Conservation (phyloP, 2,329 filamentous ascomycete species). For the Phyllosticta paracitricarpa region DNA sequence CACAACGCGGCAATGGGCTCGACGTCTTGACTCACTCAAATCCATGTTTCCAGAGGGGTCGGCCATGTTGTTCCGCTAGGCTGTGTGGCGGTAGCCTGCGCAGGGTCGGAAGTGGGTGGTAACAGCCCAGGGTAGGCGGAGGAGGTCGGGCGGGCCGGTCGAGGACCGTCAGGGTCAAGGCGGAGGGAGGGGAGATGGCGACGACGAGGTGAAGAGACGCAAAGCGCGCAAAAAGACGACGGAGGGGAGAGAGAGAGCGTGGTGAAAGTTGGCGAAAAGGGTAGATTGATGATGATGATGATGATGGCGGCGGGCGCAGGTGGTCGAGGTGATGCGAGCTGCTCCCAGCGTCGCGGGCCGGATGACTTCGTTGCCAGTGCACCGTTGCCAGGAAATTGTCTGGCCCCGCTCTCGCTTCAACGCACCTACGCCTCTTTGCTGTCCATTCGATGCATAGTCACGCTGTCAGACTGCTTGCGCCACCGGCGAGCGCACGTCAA, state of each 20-base stretch:
- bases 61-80: slow-evolving; percentile 25
- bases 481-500: not conserved
- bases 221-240: not conserved
- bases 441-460: not conserved
- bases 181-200: not conserved
- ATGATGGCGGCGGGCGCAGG: not conserved
- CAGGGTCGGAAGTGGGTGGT: slow-evolving; percentile 2
- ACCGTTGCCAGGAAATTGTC: not conserved
- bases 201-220: not conserved
- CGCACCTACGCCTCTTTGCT: not conserved
- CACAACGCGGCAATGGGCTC: slow-evolving; percentile 15
- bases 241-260: not conserved
- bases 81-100: slow-evolving; percentile 8
- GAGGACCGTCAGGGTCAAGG: slow-evolving; percentile 8
- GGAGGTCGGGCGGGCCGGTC: slow-evolving; percentile 7
- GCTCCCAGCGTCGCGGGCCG: not conserved
- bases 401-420: not conserved
- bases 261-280: not conserved
- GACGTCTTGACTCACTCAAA: slow-evolving; percentile 20
- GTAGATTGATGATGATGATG: not conserved
- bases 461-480: not conserved
- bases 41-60: slow-evolving; percentile 25
- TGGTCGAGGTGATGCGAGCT: not conserved
- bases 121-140: not conserved
- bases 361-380: slow-evolving; percentile 7